These are phyloP conservation scores for Exserohilum turcica DNA, from an alignment of 2,329 filamentous ascomycete species.

Conservation along the genomic window DNA sequence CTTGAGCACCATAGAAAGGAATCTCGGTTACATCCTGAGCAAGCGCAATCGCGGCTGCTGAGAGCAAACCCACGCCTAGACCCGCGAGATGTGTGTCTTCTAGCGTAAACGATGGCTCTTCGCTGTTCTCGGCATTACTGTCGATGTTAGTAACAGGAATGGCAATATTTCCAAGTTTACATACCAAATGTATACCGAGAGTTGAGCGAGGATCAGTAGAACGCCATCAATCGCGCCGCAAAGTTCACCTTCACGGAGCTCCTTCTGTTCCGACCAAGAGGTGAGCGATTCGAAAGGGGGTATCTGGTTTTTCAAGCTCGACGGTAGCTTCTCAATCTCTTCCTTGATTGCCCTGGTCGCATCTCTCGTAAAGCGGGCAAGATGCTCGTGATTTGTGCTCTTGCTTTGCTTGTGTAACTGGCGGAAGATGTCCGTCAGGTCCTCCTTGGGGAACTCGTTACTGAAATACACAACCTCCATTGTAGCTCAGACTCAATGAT, in stretches of 20 bases:
- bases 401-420: constrained; percentile 51
- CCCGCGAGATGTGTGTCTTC: neutral
- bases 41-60: constrained; percentile 51
- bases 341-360: constrained; percentile 49
- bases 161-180: constrained; percentile 9
- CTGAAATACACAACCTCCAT: constrained; percentile 52
- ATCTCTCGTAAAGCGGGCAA: constrained; percentile 52
- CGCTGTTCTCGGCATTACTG: neutral
- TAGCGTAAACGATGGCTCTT: neutral
- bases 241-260: constrained; percentile 50
- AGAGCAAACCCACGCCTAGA: constrained; percentile 53
- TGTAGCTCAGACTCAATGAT: neutral
- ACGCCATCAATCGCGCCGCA: constrained; percentile 54
- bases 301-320: constrained; percentile 34
- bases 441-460: constrained; percentile 57
- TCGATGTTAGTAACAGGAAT: neutral
- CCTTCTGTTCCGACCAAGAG: constrained; percentile 38
- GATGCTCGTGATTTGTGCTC: constrained; percentile 39
- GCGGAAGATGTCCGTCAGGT: constrained; percentile 50
- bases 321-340: constrained; percentile 46
- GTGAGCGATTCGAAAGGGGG: constrained; percentile 49
- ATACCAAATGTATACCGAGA: constrained; percentile 55
- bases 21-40: constrained; percentile 50
- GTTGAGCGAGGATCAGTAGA: constrained; percentile 49
- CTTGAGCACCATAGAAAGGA: constrained; percentile 50